A percentile compares a stretch with the other conserved stretches of the same genome.
Evolutionary conservation across 495 filamentous ascomycete species (phyloP).

Genomic region (Penicillium turbatum): DNA sequence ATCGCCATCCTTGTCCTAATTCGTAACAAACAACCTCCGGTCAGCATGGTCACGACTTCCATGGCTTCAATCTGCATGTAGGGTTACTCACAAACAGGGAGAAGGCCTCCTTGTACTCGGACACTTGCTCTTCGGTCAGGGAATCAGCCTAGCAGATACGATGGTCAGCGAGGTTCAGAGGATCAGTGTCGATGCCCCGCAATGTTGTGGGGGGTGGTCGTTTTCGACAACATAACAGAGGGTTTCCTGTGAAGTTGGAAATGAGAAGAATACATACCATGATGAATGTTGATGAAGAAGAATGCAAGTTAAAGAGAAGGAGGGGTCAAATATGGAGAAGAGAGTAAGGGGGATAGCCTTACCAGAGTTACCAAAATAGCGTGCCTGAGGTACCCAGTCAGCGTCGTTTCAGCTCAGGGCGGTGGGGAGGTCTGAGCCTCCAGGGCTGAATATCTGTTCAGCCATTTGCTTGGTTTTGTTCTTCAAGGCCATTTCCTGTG

Average conservation of each 20-base stretch:
- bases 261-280: constrained; percentile 28
- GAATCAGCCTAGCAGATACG: constrained; percentile 66
- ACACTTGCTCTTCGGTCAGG: constrained; percentile 98
- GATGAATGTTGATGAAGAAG: constrained; percentile 20
- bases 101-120: constrained; percentile 99
- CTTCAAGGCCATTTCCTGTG: too few species aligned
- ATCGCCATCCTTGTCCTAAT: constrained; percentile 99
- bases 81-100: constrained; percentile 89
- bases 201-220: constrained; percentile 36
- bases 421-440: constrained; percentile 7
- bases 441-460: constrained; percentile 9
- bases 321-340: constrained; percentile 19
- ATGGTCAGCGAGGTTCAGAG: constrained; percentile 24
- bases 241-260: neutral
- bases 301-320: constrained; percentile 11
- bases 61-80: constrained; percentile 12
- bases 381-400: constrained; percentile 19
- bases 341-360: constrained; percentile 24
- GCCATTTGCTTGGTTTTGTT: neutral
- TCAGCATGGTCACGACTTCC: constrained; percentile 6
- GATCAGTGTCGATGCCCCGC: constrained; percentile 34
- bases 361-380: constrained; percentile 18
- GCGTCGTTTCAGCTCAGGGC: neutral
- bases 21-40: constrained; percentile 13
- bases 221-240: constrained; percentile 6